Percentiles rank a stretch among this genome's conserved stretches.
Evolutionary conservation across 75 land plant genomes (phyloP).

Genomic region (Pinus tabuliformis): DNA sequence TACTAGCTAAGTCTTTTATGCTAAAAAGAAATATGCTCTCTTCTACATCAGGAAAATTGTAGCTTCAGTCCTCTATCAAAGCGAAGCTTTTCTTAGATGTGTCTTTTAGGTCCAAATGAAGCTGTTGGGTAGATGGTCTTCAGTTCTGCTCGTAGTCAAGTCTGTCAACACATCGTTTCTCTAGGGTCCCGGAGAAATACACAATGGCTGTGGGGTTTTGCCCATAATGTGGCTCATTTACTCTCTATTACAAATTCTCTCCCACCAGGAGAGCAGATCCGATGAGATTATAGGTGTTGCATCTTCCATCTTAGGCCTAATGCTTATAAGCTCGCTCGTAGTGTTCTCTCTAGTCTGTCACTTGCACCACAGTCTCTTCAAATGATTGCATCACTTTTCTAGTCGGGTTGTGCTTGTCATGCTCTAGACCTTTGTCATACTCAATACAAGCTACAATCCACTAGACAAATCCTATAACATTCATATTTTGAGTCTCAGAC

Average conservation of each 20-base stretch:
- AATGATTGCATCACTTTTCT: constrained; percentile 40
- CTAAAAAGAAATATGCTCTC: constrained; percentile 22
- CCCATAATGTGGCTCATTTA: constrained; percentile 46
- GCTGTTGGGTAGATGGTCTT: constrained; percentile 17
- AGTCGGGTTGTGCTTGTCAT: constrained; percentile 48
- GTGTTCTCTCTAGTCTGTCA: constrained; percentile 60
- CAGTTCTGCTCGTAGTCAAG: constrained; percentile 40
- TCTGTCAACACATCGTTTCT: constrained; percentile 27
- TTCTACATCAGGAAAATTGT: constrained; percentile 47
- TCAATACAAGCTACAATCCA: constrained; percentile 38
- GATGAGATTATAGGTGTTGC: constrained; percentile 21
- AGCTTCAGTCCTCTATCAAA: constrained; percentile 37
- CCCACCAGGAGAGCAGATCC: constrained; percentile 18
- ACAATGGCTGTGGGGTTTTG: constrained; percentile 47
- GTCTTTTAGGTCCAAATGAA: constrained; percentile 38
- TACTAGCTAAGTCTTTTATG: constrained; percentile 39
- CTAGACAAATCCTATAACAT: constrained; percentile 23
- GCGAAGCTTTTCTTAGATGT: constrained; percentile 46
- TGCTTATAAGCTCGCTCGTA: constrained; percentile 28
- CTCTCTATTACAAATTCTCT: constrained; percentile 20
- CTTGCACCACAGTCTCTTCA: constrained; percentile 58
- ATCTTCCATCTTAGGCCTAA: constrained; percentile 28
- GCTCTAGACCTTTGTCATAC: constrained; percentile 43
- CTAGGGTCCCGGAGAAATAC: constrained; percentile 48
- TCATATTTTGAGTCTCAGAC: constrained; percentile 8